These are phyloP conservation scores for Rhodamnia rubescens DNA, from an alignment of 345 rosid genomes.

Conservation along the genomic window DNA sequence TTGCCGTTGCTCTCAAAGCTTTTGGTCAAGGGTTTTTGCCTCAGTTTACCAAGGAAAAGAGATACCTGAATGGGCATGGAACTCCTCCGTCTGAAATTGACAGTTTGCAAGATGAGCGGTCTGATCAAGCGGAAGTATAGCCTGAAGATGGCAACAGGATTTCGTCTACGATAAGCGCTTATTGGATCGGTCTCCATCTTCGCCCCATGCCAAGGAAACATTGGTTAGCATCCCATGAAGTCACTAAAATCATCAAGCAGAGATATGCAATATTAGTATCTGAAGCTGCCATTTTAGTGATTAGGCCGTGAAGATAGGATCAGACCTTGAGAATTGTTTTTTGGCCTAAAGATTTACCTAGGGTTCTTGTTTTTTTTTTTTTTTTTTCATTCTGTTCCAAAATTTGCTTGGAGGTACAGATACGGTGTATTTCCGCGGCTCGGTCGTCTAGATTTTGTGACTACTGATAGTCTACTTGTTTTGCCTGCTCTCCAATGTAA, in stretches of 20 bases:
- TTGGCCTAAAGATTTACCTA: not conserved
- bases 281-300: not conserved
- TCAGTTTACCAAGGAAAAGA: slow-evolving; percentile 23
- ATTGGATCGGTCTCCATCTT: accelerated
- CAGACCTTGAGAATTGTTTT: not conserved
- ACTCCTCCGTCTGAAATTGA: slow-evolving; percentile 12
- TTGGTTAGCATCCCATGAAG: not conserved
- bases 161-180: not conserved
- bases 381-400: not conserved
- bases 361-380: not conserved
- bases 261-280: not conserved
- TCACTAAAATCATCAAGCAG: not conserved
- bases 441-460: not conserved
- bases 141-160: not conserved
- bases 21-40: slow-evolving; percentile 34
- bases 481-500: not conserved
- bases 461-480: not conserved
- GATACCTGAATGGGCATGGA: slow-evolving; percentile 11
- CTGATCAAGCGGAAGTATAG: not conserved
- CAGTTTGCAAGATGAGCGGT: not conserved
- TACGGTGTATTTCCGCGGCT: not conserved
- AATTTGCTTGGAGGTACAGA: not conserved
- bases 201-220: not conserved
- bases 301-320: not conserved
- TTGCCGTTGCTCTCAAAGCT: slow-evolving; percentile 34